Percentiles rank a stretch among this genome's conserved stretches.
phyloP scores from a whole-genome alignment of 306 rosid genomes.

The Comarum palustre region DNA sequence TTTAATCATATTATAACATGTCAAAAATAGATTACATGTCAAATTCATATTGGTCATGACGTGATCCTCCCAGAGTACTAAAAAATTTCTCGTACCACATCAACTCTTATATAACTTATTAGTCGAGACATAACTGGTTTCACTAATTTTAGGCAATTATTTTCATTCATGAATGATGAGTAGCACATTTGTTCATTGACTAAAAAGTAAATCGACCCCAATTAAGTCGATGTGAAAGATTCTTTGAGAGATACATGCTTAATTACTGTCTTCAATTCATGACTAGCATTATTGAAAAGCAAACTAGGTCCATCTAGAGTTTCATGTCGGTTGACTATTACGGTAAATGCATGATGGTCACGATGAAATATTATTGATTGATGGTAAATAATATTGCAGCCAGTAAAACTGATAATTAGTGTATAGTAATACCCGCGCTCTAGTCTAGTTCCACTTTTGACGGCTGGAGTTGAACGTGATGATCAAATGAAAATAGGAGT shows the following conservation, averaged over 20 bases:
- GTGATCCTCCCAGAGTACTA: too few species aligned
- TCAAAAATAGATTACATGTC: too few species aligned
- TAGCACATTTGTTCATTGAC: slow-evolving; percentile 14
- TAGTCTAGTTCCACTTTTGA: slow-evolving; percentile 4
- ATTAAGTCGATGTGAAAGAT: slow-evolving; percentile 39
- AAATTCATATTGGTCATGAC: too few species aligned
- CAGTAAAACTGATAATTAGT: background rate
- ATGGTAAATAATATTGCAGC: background rate
- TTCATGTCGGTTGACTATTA: slow-evolving; percentile 8
- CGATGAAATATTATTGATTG: background rate
- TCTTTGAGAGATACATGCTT: slow-evolving; percentile 18
- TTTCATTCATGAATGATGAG: slow-evolving; percentile 4
- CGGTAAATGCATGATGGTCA: background rate
- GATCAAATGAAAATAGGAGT: background rate
- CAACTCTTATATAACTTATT: background rate
- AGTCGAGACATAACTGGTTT: slow-evolving; percentile 20
- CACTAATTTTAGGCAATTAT: slow-evolving; percentile 24
- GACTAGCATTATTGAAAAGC: slow-evolving; percentile 17
- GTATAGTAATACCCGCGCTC: background rate
- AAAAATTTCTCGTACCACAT: too few species aligned
- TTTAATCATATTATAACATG: too few species aligned
- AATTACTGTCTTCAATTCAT: slow-evolving; percentile 15
- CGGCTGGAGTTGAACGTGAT: background rate
- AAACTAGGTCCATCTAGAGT: slow-evolving; percentile 14
- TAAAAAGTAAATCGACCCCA: background rate